These are phyloP conservation scores for Zea luxurians DNA, from an alignment of 176 grass and related monocot genomes.

Conservation along the genomic window DNA sequence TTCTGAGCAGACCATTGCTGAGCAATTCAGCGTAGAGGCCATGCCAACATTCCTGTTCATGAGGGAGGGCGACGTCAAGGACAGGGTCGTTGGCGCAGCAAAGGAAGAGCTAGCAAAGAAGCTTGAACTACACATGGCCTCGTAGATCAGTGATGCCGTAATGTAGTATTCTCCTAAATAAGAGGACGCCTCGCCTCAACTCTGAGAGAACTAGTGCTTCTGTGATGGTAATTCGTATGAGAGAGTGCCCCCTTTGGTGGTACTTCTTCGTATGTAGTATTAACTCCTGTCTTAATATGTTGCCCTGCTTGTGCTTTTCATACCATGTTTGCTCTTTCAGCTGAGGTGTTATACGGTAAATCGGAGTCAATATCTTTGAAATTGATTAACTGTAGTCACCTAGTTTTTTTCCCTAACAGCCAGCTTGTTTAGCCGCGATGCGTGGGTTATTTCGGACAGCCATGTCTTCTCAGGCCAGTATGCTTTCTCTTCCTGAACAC, in stretches of 20 bases:
- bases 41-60: slow-evolving; percentile 77
- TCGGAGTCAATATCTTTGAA: background rate
- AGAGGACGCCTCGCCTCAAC: background rate
- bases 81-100: slow-evolving; percentile 50
- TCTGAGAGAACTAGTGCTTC: slow-evolving; percentile 15
- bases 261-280: slow-evolving; percentile 12
- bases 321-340: slow-evolving; percentile 1
- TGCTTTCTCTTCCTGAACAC: background rate
- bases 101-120: slow-evolving; percentile 52
- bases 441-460: background rate
- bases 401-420: background rate
- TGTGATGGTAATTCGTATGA: slow-evolving; percentile 27
- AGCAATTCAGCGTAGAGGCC: slow-evolving; percentile 54
- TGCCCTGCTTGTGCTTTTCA: slow-evolving; percentile 31
- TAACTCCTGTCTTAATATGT: background rate
- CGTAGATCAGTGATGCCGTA: slow-evolving; percentile 21
- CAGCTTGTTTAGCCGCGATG: background rate
- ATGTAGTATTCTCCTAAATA: slow-evolving; percentile 45
- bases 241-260: slow-evolving; percentile 10
- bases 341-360: slow-evolving; percentile 13
- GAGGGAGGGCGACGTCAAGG: slow-evolving; percentile 55
- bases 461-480: background rate
- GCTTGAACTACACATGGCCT: slow-evolving; percentile 33
- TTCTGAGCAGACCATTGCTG: slow-evolving; percentile 48
- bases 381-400: background rate